Conservation (phyloP, 371 early-diverging fungal genomes). For the Rozella allomycis region DNA sequence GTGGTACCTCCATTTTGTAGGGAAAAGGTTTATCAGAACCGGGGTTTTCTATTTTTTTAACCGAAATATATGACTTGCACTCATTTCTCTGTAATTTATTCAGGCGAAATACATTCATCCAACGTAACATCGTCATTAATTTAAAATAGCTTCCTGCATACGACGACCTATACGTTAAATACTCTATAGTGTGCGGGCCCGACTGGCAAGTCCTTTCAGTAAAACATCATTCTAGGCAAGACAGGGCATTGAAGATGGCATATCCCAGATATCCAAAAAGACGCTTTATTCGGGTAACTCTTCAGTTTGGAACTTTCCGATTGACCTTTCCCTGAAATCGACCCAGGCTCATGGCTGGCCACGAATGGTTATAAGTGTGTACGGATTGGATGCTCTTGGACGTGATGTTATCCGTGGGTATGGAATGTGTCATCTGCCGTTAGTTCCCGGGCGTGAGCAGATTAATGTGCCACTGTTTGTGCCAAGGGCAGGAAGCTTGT, state of each 20-base stretch:
- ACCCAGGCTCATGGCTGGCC: conserved; percentile 34
- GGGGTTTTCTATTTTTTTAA: too few species aligned
- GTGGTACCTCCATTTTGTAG: too few species aligned
- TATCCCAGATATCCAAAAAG: conserved; percentile 14
- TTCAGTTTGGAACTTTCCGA: conserved; percentile 30
- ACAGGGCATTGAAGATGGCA: conserved; percentile 27
- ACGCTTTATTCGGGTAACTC: conserved; percentile 7
- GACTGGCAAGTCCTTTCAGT: conserved; percentile 22
- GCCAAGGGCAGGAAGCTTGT: conserved; percentile 15
- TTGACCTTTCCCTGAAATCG: conserved; percentile 22
- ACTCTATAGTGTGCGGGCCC: conserved; percentile 18
- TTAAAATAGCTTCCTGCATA: conserved; percentile 20
- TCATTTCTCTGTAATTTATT: too few species aligned
- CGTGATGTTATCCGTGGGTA: conserved; percentile 32
- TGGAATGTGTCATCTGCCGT: conserved; percentile 11
- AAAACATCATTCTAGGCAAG: too few species aligned
- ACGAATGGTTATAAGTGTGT: conserved; percentile 21
- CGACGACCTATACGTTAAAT: conserved; percentile 28
- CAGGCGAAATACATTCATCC: too few species aligned
- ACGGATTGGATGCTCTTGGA: conserved; percentile 25
- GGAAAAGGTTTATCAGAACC: too few species aligned
- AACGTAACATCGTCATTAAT: too few species aligned
- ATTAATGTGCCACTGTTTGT: conserved; percentile 14
- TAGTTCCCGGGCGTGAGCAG: conserved; percentile 5
- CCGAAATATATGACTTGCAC: too few species aligned